Percentiles rank a stretch among this genome's conserved stretches.
Conservation (phyloP, 2,329 filamentous ascomycete genomes). For the Venturia asperata region DNA sequence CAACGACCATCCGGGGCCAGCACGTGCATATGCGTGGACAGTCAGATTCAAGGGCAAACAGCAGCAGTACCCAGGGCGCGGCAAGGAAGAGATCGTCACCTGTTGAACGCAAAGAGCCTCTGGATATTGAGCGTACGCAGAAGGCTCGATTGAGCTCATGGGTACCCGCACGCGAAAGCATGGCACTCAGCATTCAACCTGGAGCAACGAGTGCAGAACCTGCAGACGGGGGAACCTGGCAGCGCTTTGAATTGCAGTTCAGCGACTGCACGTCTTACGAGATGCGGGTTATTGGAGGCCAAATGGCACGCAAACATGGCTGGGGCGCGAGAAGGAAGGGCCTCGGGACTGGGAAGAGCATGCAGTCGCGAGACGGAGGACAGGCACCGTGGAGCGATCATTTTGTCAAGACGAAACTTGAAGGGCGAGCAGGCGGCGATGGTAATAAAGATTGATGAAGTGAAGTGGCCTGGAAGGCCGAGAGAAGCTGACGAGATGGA, state of each 20-base stretch:
- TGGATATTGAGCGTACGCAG: neutral
- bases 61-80: neutral
- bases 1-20: neutral
- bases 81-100: neutral
- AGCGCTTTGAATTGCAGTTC: too few relatives aligned
- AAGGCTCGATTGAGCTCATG: neutral
- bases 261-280: neutral
- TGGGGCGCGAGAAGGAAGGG: constrained; percentile 14
- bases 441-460: constrained; percentile 17
- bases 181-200: constrained; percentile 2
- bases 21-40: constrained; percentile 5
- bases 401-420: constrained; percentile 15
- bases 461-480: neutral
- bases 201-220: neutral
- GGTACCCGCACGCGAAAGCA: neutral
- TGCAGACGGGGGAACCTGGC: neutral
- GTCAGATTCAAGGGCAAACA: constrained; percentile 4
- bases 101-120: neutral
- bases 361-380: constrained; percentile 4
- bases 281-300: constrained; percentile 2
- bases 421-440: neutral
- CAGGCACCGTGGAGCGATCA: neutral
- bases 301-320: neutral
- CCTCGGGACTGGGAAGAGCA: neutral
- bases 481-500: neutral